Evolutionary conservation across 2,329 filamentous ascomycete genomes (phyloP), one percentile per base, ranked within the genome.

Genomic region (Hyphodiscus sp.): DNA sequence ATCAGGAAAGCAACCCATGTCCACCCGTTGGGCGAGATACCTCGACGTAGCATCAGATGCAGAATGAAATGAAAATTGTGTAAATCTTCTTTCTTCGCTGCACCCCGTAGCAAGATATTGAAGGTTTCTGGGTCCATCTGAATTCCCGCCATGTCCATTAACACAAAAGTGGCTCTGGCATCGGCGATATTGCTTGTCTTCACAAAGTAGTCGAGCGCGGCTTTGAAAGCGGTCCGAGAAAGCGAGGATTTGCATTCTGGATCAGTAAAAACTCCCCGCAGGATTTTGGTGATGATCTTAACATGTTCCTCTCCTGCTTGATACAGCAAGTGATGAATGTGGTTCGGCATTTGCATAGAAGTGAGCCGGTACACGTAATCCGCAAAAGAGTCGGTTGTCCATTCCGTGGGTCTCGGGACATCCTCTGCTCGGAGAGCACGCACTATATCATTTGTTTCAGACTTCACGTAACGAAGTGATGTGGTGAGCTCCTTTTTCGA

Each of bases 1-100:
- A 23, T 67, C 51, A 74, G 59, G 47, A 75, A 68, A 7, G 68
- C 63, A 41, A 72, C 54, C 74, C 74, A 77, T 6, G 71, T 75
- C 19, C 64, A 43, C n/a, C 65, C 56, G 52, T 74, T 71, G 13
- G 74, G 73, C 1, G 56, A 58, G 47, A 76, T 59, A 1, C 68
- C 60, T 49, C 66, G 56, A 47, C 63, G 58, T 16, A 42, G 47
- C 73, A 77, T 76, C 13, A 65, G 54, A 20, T 61, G 50, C 18
- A 77, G 56, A 19, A 73, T 61, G 23, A 63, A 61, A 8, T 65
- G 65, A 49, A 76, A 76, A 16, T 63, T 63, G 13, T 56, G 58
- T n/a, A 73, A 58, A 59, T 76, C 68, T 48, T 69, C 67, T 20
- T 61, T 62, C 47, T 63, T 63, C 13, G 73, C 73, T 23, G 69